Percentiles rank a stretch among this genome's conserved stretches.
Conservation (phyloP, 139 green algal species). For the Chlorella sorokiniana region DNA sequence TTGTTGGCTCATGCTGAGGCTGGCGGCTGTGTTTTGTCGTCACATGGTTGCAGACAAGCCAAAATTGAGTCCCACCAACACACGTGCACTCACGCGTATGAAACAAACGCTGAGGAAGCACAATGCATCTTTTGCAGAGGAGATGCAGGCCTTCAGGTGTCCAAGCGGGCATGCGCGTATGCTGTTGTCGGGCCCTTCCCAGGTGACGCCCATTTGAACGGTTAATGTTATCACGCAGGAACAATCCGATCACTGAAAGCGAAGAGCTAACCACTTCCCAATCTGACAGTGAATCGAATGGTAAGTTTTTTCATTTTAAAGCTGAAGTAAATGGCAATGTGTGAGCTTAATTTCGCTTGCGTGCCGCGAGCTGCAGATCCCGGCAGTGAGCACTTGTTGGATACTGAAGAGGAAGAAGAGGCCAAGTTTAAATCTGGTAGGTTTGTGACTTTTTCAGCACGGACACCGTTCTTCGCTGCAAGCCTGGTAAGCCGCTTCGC, state of each 20-base stretch:
- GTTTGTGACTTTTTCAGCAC: neutral
- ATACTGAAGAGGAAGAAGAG: slow-evolving; percentile 37
- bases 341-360: neutral
- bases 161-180: neutral
- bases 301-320: slow-evolving; percentile 22
- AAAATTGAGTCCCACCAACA: slow-evolving; percentile 95
- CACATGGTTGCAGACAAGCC: slow-evolving; percentile 71
- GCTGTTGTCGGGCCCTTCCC: no score
- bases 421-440: slow-evolving; percentile 52
- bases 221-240: neutral
- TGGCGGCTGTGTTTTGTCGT: no score
- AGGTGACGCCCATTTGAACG: neutral
- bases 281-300: slow-evolving; percentile 27
- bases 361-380: neutral
- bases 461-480: neutral
- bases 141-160: slow-evolving; percentile 57
- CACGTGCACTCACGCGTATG: slow-evolving; percentile 96
- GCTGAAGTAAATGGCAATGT: neutral
- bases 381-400: slow-evolving; percentile 7
- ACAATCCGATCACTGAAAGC: slow-evolving; percentile 38
- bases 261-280: slow-evolving; percentile 17
- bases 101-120: slow-evolving; percentile 98
- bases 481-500: neutral
- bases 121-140: slow-evolving; percentile 66
- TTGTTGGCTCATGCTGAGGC: no score